These are phyloP conservation scores for Spathaspora gorwiae DNA, from an alignment of 805 yeast species.

Conservation along the genomic window DNA sequence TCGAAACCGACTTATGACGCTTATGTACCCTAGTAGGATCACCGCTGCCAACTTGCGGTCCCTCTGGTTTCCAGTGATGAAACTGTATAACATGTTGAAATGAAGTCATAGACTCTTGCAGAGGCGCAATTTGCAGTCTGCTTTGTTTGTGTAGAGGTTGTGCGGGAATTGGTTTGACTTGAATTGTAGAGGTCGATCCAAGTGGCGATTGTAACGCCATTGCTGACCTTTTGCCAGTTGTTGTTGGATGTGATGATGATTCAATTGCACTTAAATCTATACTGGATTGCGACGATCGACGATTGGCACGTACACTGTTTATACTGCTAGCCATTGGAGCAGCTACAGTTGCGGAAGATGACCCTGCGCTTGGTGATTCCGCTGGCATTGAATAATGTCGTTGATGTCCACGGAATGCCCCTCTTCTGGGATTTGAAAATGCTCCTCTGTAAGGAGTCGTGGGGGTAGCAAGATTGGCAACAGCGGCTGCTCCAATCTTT, in stretches of 20 bases:
- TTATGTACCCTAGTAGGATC: conserved; percentile 22
- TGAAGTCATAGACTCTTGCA: conserved; percentile 42
- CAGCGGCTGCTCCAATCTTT: conserved; percentile 68
- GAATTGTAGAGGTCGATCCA: conserved; percentile 32
- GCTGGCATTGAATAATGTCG: conserved; percentile 42
- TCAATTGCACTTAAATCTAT: conserved; percentile 3
- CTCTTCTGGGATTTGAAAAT: conserved; percentile 10
- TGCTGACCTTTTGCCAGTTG: conserved; percentile 3
- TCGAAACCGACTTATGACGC: conserved; percentile 25
- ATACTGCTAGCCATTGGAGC: neutral
- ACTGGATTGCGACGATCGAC: conserved; percentile 7
- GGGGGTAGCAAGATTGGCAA: conserved; percentile 44
- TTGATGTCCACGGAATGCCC: conserved; percentile 24
- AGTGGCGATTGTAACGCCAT: conserved; percentile 16
- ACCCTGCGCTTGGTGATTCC: conserved; percentile 15
- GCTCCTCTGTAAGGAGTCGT: conserved; percentile 23
- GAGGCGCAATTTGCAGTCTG: conserved; percentile 26
- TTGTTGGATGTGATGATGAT: neutral
- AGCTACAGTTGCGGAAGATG: conserved; percentile 1
- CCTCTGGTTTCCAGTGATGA: conserved; percentile 51
- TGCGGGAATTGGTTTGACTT: conserved; percentile 40
- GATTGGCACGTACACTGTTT: conserved; percentile 1
- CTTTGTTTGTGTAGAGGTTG: conserved; percentile 35
- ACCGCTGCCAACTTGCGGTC: conserved; percentile 5
- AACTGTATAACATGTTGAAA: conserved; percentile 51